A percentile compares a stretch with the other conserved stretches of the same genome.
phyloP scores from a whole-genome alignment of 768 basidiomycete species.

The Leccinum fibrillosum region DNA sequence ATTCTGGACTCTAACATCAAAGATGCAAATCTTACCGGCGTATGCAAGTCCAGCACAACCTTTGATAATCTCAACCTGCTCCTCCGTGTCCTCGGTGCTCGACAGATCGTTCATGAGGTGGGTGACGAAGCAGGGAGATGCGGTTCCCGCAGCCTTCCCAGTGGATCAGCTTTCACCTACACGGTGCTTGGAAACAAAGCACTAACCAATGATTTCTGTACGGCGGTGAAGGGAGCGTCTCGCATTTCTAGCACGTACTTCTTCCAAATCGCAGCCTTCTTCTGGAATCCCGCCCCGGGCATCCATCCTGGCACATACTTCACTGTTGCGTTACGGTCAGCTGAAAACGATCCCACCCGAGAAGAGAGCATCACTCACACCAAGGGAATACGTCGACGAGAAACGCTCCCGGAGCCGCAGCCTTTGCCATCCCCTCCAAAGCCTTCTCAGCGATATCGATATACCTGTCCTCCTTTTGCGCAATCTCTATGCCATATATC shows the following conservation, averaged over 20 bases:
- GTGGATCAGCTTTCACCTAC: background rate
- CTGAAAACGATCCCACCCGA: background rate
- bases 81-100: slow-evolving; percentile 4
- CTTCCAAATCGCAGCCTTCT: slow-evolving; percentile 49
- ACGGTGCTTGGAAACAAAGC: background rate
- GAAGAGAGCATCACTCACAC: slow-evolving; percentile 21
- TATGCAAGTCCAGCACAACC: slow-evolving; percentile 48
- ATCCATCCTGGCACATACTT: slow-evolving; percentile 53
- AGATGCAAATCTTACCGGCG: slow-evolving; percentile 31
- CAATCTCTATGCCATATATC: slow-evolving; percentile 47
- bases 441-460: slow-evolving; percentile 52
- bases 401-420: slow-evolving; percentile 51
- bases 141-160: slow-evolving; percentile 21
- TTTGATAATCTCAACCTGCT: slow-evolving; percentile 35
- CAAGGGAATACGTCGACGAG: slow-evolving; percentile 49
- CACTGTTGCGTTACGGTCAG: slow-evolving; percentile 31
- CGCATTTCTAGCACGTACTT: slow-evolving; percentile 46
- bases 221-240: slow-evolving; percentile 41
- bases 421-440: slow-evolving; percentile 47
- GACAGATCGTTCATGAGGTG: slow-evolving; percentile 23
- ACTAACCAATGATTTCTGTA: slow-evolving; percentile 38
- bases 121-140: slow-evolving; percentile 32
- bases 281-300: slow-evolving; percentile 49
- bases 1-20: background rate
- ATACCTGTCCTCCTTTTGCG: slow-evolving; percentile 42